phyloP scores from a whole-genome alignment of 2,329 filamentous ascomycete species.

The Monilinia fructigena region DNA sequence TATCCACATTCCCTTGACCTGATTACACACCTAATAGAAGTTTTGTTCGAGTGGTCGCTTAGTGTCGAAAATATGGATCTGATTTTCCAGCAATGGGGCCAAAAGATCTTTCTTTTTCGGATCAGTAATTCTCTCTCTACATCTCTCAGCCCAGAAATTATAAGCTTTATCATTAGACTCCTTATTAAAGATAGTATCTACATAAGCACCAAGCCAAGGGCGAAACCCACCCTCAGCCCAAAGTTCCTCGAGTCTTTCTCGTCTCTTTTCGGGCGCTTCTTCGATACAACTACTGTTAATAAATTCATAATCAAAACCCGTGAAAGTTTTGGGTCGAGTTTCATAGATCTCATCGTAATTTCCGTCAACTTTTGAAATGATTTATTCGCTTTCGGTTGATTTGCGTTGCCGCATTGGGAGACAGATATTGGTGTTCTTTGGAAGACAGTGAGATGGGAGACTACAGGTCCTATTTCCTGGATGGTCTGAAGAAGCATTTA shows the following conservation, averaged over 20 bases:
- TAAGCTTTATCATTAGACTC: slow-evolving; percentile 49
- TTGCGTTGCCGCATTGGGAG: slow-evolving; percentile 55
- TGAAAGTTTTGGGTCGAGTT: slow-evolving; percentile 47
- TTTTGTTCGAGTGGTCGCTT: slow-evolving; percentile 13
- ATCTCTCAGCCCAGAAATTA: slow-evolving; percentile 50
- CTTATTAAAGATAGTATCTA: slow-evolving; percentile 45
- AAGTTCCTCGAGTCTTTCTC: slow-evolving; percentile 46
- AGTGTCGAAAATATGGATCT: slow-evolving; percentile 15
- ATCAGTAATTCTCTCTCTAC: slow-evolving; percentile 44
- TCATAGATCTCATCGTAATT: slow-evolving; percentile 46
- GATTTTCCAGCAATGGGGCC: slow-evolving; percentile 9
- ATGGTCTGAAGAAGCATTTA: slow-evolving; percentile 19
- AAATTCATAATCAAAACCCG: slow-evolving; percentile 53
- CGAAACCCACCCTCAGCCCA: slow-evolving; percentile 50
- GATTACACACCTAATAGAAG: slow-evolving; percentile 18
- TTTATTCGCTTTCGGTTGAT: slow-evolving; percentile 43
- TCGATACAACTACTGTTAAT: slow-evolving; percentile 46
- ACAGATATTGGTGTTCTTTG: slow-evolving; percentile 57
- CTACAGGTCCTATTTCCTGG: slow-evolving; percentile 40
- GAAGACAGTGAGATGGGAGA: slow-evolving; percentile 49
- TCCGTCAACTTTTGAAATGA: slow-evolving; percentile 45
- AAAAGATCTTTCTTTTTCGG: slow-evolving; percentile 15
- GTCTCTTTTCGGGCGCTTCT: slow-evolving; percentile 46
- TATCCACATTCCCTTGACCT: slow-evolving; percentile 16
- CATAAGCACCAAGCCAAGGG: slow-evolving; percentile 48